Percentiles rank a stretch among this genome's conserved stretches.
Evolutionary conservation across 106 monocot genomes (phyloP).

Genomic region (Amphibolis antarctica): DNA sequence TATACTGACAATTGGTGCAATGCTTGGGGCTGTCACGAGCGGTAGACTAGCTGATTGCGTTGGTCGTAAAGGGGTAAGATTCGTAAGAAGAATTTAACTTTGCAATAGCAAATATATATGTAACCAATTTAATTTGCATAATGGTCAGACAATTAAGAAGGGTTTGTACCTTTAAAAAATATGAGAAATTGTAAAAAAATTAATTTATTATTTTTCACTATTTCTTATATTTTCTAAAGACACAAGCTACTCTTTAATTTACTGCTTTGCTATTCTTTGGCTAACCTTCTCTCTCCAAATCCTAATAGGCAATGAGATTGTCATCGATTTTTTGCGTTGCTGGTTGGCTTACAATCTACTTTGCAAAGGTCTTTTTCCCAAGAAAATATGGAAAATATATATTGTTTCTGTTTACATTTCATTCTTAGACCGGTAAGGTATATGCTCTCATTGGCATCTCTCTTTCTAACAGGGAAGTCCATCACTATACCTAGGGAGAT

Average conservation of each 20-base stretch:
- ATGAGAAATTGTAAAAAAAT: too few relatives aligned
- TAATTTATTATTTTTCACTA: too few relatives aligned
- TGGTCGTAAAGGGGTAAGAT: constrained; percentile 53
- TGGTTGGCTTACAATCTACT: constrained; percentile 53
- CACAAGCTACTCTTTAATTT: too few relatives aligned
- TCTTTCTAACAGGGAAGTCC: neutral
- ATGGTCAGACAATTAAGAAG: neutral
- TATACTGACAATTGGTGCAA: constrained; percentile 57
- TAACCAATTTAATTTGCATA: neutral
- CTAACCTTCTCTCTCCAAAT: too few relatives aligned
- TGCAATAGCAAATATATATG: too few relatives aligned
- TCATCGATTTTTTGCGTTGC: constrained; percentile 50
- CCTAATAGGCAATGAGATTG: constrained; percentile 57
- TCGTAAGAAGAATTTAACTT: too few relatives aligned
- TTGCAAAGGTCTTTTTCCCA: constrained; percentile 33
- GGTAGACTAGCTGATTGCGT: constrained; percentile 37
- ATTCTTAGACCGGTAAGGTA: neutral
- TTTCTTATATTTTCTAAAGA: too few relatives aligned
- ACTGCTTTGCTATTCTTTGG: too few relatives aligned
- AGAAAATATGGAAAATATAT: neutral
- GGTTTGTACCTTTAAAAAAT: too few relatives aligned
- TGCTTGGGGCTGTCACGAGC: constrained; percentile 53
- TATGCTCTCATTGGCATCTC: neutral
- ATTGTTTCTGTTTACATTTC: neutral
- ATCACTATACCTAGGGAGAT: neutral